Conservation (phyloP, 345 rosid genomes). For the Populus alba region DNA sequence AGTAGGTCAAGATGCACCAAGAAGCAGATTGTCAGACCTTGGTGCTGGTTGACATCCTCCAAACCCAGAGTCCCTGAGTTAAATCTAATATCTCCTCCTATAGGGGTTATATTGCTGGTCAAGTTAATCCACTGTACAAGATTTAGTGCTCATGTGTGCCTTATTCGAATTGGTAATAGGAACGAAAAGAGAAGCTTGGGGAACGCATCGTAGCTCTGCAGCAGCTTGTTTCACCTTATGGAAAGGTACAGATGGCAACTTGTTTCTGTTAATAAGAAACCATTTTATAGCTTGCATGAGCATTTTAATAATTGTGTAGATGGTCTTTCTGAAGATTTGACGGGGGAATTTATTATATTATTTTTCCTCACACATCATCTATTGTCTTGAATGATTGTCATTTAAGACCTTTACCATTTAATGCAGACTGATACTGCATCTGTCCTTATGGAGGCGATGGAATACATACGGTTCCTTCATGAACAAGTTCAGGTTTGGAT, state of each 20-base stretch:
- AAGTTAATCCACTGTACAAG: not conserved
- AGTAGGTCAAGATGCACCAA: not conserved
- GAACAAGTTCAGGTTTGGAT: conserved; percentile 89
- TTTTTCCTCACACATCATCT: not conserved
- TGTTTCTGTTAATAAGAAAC: not conserved
- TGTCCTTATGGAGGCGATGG: conserved; percentile 78
- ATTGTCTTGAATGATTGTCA: not conserved
- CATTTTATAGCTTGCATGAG: not conserved
- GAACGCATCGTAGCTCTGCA: conserved; percentile 83
- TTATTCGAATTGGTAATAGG: conserved; percentile 43
- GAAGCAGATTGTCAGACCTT: not conserved
- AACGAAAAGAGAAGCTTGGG: conserved; percentile 85
- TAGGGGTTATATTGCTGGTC: not conserved
- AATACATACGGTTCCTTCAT: conserved; percentile 86
- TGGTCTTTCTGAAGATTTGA: not conserved
- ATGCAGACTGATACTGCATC: conserved; percentile 97
- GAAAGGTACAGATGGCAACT: conserved; percentile 57
- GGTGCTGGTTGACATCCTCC: not conserved
- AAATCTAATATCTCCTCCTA: not conserved
- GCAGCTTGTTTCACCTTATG: conserved; percentile 93
- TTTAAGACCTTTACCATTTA: conserved; percentile 10
- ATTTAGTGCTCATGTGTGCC: not conserved
- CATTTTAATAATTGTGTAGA: not conserved
- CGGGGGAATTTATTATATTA: not conserved
- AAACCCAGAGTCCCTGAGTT: not conserved